These are phyloP conservation scores for Sparassis latifolia DNA, from an alignment of 1,284 basidiomycete genomes.

Conservation along the genomic window DNA sequence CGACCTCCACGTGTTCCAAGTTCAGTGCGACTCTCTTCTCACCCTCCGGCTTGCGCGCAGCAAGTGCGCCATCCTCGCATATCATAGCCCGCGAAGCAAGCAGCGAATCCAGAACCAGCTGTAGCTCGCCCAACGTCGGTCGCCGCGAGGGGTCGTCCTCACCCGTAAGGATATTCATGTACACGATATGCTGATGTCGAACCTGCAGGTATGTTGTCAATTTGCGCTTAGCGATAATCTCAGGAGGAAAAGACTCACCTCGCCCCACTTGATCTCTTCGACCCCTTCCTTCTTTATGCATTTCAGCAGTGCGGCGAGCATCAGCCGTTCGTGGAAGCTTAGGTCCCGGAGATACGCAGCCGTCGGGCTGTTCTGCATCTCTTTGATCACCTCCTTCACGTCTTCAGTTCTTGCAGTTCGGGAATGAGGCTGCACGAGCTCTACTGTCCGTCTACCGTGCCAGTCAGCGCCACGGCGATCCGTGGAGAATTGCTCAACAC, in stretches of 20 bases:
- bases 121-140: constrained; percentile 51
- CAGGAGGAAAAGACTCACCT: constrained; percentile 40
- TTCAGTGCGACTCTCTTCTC: constrained; percentile 63
- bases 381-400: constrained; percentile 77
- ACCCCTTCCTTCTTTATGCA: constrained; percentile 83
- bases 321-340: constrained; percentile 82
- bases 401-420: constrained; percentile 66
- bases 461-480: background rate
- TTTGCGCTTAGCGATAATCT: constrained; percentile 3
- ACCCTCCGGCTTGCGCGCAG: constrained; percentile 44
- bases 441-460: constrained; percentile 66
- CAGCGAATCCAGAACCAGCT: constrained; percentile 59
- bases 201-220: constrained; percentile 34
- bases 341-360: constrained; percentile 76
- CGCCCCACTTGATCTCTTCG: constrained; percentile 80
- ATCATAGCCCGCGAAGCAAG: constrained; percentile 67
- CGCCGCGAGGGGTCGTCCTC: constrained; percentile 44
- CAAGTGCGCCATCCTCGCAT: constrained; percentile 54
- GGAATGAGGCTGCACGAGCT: constrained; percentile 54
- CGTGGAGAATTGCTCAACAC: constrained; percentile 6
- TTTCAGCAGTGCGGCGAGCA: constrained; percentile 84
- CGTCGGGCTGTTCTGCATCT: constrained; percentile 89
- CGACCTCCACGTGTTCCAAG: constrained; percentile 65
- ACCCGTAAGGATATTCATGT: constrained; percentile 48
- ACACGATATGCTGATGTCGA: constrained; percentile 60